Percentiles rank a stretch among this genome's conserved stretches.
Evolutionary conservation across 495 filamentous ascomycete genomes (phyloP).

Genomic region (Xylaria cubensis): DNA sequence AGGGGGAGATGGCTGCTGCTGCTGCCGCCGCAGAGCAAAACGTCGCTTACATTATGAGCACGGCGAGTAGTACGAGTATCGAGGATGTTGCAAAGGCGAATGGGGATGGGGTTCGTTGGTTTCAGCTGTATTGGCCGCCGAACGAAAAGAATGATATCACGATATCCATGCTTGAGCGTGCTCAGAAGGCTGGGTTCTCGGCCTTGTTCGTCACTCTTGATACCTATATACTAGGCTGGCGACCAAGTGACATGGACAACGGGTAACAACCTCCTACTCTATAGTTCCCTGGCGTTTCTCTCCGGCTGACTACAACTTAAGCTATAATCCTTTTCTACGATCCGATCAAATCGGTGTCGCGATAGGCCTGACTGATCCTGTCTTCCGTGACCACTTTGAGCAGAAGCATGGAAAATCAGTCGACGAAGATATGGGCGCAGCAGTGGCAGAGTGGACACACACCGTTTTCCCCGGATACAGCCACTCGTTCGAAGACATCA

Average conservation of each 20-base stretch:
- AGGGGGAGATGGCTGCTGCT: constrained; percentile 49
- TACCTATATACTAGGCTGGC: constrained; percentile 62
- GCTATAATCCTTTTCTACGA: constrained; percentile 35
- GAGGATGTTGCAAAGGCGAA: constrained; percentile 50
- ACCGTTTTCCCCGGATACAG: constrained; percentile 31
- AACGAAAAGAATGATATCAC: constrained; percentile 60
- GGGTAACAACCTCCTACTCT: constrained; percentile 48
- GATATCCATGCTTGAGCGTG: constrained; percentile 61
- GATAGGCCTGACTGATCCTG: constrained; percentile 39
- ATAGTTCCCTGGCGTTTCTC: background rate
- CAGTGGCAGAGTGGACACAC: constrained; percentile 34
- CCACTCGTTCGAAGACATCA: constrained; percentile 56
- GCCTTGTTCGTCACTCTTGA: constrained; percentile 64
- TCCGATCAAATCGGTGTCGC: constrained; percentile 36
- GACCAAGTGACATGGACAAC: constrained; percentile 67
- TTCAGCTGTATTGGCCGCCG: constrained; percentile 68
- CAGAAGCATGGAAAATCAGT: constrained; percentile 26
- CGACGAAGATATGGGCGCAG: constrained; percentile 26
- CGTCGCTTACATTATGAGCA: constrained; percentile 59
- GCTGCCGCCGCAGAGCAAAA: constrained; percentile 30
- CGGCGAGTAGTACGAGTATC: constrained; percentile 45
- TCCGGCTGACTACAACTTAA: too few species aligned
- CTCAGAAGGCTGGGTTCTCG: constrained; percentile 57
- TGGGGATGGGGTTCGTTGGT: constrained; percentile 50
- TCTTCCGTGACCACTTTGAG: constrained; percentile 34